Base-by-base conservation (phyloP, 106 monocot species). In the Alisma plantagoaquatica region DNA sequence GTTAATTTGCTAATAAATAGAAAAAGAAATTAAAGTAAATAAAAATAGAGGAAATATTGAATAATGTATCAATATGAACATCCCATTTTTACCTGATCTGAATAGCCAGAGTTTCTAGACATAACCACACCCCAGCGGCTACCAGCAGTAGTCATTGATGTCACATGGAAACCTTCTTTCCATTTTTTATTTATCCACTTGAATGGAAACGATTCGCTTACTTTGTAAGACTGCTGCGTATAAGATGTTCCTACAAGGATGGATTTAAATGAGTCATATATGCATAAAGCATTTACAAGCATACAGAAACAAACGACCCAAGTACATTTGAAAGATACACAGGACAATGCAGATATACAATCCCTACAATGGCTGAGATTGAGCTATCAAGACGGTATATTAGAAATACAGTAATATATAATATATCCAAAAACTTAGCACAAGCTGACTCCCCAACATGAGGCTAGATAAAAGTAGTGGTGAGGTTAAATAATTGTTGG, bases 121-220 rank as follows among this genome's bases (percentile, higher is more conserved):
- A 93, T 87, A 49, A 93, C 92, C 30, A 93, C 82, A 4, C 82
- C 92, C 92, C 92, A 87, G 12, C 82, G 82, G 48, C 65, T 80
- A 10, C 83, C 87, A 65, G 92, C 82, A 23, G 92, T 93, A 22
- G 92, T 81, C 86, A 93, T 87, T 26, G 83, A 93, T 25, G 92
- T 93, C 31, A 87, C 92, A 67, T 93, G 92, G 50, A 93, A 93
- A 20, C 92, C 92, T 82, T 87, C 92, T 75, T 93, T 93, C 92
- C 92, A 87, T 53, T 93, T 93, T 66, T 93, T 93, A 63, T 93
- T 93, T 25, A 93, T 93, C 92, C 92, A 93, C 62, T 92, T 87
- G 66, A 79, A 93, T 56, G 92, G 92, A 72, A 93, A 93, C 60
- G 92, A 87, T 63, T 93, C 92, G 23, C 92, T 87, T 25, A 93